Percentiles rank a stretch among this genome's conserved stretches.
Evolutionary conservation across 345 rosid genomes (phyloP).

Genomic region (Salix suchowensis): DNA sequence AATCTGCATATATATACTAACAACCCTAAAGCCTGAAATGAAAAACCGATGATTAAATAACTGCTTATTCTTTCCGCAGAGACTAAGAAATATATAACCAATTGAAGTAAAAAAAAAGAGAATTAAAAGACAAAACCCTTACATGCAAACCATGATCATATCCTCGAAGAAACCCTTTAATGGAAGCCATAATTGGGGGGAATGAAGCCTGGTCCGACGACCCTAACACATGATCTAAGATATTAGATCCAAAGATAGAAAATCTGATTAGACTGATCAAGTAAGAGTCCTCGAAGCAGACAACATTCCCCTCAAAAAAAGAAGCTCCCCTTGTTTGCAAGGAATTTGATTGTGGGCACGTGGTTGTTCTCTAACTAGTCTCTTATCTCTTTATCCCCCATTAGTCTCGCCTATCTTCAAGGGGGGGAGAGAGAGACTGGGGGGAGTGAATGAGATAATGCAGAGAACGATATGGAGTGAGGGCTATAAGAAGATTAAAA

Average conservation of each 20-base stretch:
- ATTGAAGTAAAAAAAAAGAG: neutral
- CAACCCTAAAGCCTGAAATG: conserved; percentile 1
- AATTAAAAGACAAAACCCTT: conserved; percentile 31
- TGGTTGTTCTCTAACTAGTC: neutral
- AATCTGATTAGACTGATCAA: conserved; percentile 12
- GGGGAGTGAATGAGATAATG: conserved; percentile 27
- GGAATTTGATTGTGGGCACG: neutral
- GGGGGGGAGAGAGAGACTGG: conserved; percentile 40
- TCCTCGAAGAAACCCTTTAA: neutral
- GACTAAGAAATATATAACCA: neutral
- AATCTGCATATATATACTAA: neutral
- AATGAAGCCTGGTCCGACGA: conserved; percentile 99
- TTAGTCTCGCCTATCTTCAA: conserved; percentile 57
- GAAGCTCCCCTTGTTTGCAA: conserved; percentile 27
- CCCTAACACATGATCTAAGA: conserved; percentile 30
- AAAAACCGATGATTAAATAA: conserved; percentile 11
- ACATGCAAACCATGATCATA: conserved; percentile 4
- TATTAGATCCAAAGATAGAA: conserved; percentile 18
- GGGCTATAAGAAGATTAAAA: conserved; percentile 35
- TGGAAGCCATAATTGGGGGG: conserved; percentile 79
- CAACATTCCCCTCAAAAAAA: conserved; percentile 89
- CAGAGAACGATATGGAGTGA: conserved; percentile 32
- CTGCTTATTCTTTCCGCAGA: neutral
- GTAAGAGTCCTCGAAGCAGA: conserved; percentile 82
- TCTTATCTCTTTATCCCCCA: conserved; percentile 41